Base-by-base conservation (phyloP, 139 green algal genomes). In the Eudorina sp. region DNA sequence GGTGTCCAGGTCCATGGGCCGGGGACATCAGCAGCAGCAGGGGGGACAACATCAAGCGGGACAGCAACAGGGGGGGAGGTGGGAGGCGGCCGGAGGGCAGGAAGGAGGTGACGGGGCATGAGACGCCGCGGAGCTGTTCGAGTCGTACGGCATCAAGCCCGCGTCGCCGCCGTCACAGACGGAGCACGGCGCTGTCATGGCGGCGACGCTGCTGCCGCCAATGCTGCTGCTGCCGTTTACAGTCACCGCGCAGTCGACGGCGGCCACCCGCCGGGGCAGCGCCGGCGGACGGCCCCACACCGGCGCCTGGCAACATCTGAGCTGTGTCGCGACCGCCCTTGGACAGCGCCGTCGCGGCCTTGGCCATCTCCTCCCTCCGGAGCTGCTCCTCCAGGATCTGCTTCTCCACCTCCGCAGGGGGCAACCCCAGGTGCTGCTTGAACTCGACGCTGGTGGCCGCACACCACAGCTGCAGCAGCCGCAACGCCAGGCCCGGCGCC, bases 381-480 rank as follows among this genome's bases (percentile, higher is more conserved):
- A 31, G 60, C 25, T 19, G 5, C 29, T 62, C 80, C 40, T 76
- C 80, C 80, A 62, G 4, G 13, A 86, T 55, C 21, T 5, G 23
- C 80, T 53, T 41, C 58, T 86, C 80, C 60, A 64, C 80, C n/a
- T 46, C 80, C 18, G 18, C 80, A 16, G 80, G 60, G n/a, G 80
- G 80, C 43, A 86, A 43, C 36, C 18, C 60, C 80, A 86, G 62
- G n/a, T 45, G 41, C 41, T 62, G 60, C 41, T 64, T 62, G 80
- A 86, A 86, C 80, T 86, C 80, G 19, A 19, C 43, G 36, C 55
- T 55, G 5, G 80, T 86, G 13, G 80, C 80, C 31, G 62, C 27
- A 25, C 58, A 86, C 80, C 80, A 86, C 60, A 86, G 41, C 80
- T 86, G 60, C 62, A 86, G 62, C 80, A 86, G 58, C 58, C 80